Base-by-base conservation (phyloP, 176 grass and related monocot species). In the Leersia perrieri region DNA sequence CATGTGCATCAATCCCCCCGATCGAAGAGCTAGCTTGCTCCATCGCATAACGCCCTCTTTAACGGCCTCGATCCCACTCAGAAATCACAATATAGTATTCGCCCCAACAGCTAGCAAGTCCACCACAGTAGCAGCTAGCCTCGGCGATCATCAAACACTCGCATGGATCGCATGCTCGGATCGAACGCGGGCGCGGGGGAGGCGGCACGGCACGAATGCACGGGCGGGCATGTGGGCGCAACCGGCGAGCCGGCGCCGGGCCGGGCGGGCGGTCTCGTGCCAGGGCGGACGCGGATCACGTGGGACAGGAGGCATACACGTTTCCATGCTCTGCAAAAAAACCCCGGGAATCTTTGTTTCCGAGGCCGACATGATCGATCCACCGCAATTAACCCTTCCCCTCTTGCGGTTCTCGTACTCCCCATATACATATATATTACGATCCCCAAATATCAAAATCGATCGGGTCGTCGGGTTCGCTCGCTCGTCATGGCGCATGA, bases 311-410 rank as follows among this genome's bases (percentile, higher is more conserved):
- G 76, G 87, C 41, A 64, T 84, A 53, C 78, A 72, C 78, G 78
- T 36, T 69, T 91, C 83, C 36, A 70, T 89, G 80, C 89, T 80
- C 92, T 91, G 89, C 53, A 34, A 70, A 22, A 34, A 70, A 22
- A 31, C 18, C 68, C 68, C 26, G 23, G 79, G 81, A 82, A 94
- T 92, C 84, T 92, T 83, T 94, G 89, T 94, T 94, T 94, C 82
- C 74, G 12, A 63, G 79, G 66, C 78, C 79, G 72, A 81, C 77
- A 77, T 14, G 71, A 72, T 64, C 81, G 61, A 33, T 45, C 63
- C 20, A 25, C 53, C 6, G 53, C 53, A 23, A 25, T 14, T 66
- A 78, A 30, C 23, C 13, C 47, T 11, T 12, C 39, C 39, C 3
- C 39, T 22, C 49, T 55, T 20, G 33, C 70, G n/a, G 63, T 35